Evolutionary conservation across 345 rosid genomes (phyloP), one percentile per base, ranked within the genome.

Genomic region (Bruguiera gymnorhiza): DNA sequence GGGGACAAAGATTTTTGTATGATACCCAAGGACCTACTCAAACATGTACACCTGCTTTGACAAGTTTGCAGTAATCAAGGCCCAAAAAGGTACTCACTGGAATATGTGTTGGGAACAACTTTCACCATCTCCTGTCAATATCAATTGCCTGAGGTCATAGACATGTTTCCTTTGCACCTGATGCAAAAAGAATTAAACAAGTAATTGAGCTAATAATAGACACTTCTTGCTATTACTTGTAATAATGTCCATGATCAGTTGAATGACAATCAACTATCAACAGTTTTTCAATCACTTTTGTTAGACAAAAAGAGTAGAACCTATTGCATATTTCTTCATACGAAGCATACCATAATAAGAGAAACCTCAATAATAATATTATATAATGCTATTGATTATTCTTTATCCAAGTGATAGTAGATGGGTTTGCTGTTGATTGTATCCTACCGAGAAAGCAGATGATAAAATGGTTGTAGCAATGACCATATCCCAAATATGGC

Each of bases 101-200:
- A 83, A 86, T 69, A 93, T 79, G 74, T 93, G 93, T 32, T 86
- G 91, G 58, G 97, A 83, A 81, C 92, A 91, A 83, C 92, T 91
- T 84, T 91, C 96, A 60, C 78, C 70, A 72, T 86, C 97, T 43
- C 97, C 98, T 6, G 83, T 86, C 75, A 93, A 71, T 76, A 93
- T 89, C 73, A 85, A 80, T 72, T 93, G 98, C 82, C 98, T 84
- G 30, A 91, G 86, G 62, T 87, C 85, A 70, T 93, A 93, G 69
- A 93, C 98, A 79, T 93, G 98, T 84, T 88, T 93, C 80, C 98
- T 91, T 80, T 93, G 98, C 61, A 91, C 98, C 98, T 93, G 76
- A 71, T 51, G 71, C 23, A 76, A 51, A 43, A 60, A 63, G 60
- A 23, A 53, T n/a, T 37, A 53, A 51, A 43, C 1, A 30, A 58